Evolutionary conservation across 306 rosid species (phyloP).

Genomic region (Rosa persica): DNA sequence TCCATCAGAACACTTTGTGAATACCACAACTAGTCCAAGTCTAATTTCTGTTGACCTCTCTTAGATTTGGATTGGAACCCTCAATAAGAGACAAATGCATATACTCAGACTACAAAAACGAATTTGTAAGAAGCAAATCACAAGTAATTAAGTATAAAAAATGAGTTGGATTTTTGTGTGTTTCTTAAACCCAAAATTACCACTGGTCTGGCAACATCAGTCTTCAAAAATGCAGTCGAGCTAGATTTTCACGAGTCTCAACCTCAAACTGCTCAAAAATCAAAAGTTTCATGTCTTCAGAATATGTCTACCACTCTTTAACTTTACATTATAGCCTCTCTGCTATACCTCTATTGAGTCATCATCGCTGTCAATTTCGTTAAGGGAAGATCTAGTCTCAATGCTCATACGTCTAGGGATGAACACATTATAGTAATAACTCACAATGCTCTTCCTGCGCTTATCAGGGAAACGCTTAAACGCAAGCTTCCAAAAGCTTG

Average conservation of each 20-base stretch:
- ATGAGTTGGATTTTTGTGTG: background rate
- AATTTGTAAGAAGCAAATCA: background rate
- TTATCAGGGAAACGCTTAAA: slow-evolving; percentile 31
- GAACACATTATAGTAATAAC: slow-evolving; percentile 41
- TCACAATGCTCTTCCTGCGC: slow-evolving; percentile 28
- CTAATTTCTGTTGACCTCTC: background rate
- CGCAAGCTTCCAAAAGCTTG: slow-evolving; percentile 31
- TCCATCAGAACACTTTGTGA: background rate
- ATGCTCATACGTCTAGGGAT: slow-evolving; percentile 32
- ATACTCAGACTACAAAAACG: background rate
- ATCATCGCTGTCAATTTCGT: slow-evolving; percentile 21
- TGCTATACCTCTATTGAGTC: slow-evolving; percentile 14
- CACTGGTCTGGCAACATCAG: background rate
- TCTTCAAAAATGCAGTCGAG: background rate
- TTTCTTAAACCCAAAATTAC: background rate
- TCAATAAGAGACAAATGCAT: background rate
- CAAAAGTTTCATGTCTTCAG: background rate
- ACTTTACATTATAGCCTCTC: background rate
- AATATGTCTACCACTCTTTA: background rate
- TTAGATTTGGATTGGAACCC: background rate
- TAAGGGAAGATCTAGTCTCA: slow-evolving; percentile 14
- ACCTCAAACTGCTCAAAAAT: background rate
- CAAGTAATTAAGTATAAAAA: background rate
- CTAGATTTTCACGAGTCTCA: background rate
- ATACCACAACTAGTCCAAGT: background rate